Base-by-base conservation (phyloP, 2,329 filamentous ascomycete genomes). In the Coleophoma crateriformis region DNA sequence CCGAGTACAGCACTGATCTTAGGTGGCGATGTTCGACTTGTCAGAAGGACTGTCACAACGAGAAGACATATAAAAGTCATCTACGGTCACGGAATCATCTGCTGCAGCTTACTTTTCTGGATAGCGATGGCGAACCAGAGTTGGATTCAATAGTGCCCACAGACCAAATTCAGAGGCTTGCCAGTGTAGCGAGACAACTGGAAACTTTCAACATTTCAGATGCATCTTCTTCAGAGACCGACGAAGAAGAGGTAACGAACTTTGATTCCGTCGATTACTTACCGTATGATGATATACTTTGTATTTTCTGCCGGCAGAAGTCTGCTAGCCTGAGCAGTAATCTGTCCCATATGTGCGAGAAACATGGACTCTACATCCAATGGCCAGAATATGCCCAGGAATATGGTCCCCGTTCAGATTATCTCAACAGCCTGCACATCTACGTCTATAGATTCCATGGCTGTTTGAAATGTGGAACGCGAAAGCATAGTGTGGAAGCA, bases 391-490 rank as follows among this genome's bases (percentile, higher is more conserved):
- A 27, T 27, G 27, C 8, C 27, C 1, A 58, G 65, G 10, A 62
- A 81, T 0, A 71, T 77, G 10, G 75, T 79, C 48, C 52, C 72
- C 3, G 71, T 27, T 27, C 73, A 34, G 71, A 72, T 0, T 60
- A 81, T 2, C 62, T 79, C 34, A 55, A 64, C 38, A 78, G 78
- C 48, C 61, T 79, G 0, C 68, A 73, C 47, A 66, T 77, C 8
- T 61, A 80, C 17, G 71, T 80, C 13, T 71, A 65, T 17, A 68
- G 60, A 0, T 78, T 76, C 48, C 64, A 65, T 15, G 74, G 79
- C 58, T 81, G 78, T 50, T 64, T 81, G 35, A 69, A 67, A 17
- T 81, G 77, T 53, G 72, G 73, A 1, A 73, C 66, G 13, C 61
- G 69, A 35, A 67, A 72, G 33, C 59, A 60, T 0, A 74, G 70